Evolutionary conservation across 768 basidiomycete genomes (phyloP), one percentile per base, ranked within the genome.

Genomic region (Rhodotorula graminis): DNA sequence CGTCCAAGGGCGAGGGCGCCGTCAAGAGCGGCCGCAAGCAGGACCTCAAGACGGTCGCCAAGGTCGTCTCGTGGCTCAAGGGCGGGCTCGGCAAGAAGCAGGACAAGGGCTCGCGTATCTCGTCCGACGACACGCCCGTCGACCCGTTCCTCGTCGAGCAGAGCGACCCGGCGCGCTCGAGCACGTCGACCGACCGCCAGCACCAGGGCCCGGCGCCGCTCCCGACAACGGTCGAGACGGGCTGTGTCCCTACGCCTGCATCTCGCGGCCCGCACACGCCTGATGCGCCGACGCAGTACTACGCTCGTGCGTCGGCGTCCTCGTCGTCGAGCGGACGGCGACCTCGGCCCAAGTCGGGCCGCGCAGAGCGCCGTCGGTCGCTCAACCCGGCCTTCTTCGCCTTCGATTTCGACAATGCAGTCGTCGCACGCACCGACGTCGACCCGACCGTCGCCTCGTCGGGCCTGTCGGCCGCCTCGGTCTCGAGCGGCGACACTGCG

Each of bases 1-100:
- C 68, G 11, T 18, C 64, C 10, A 37, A 52, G 21, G 31, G 31
- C 46, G 23, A n/a, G n/a, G n/a, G n/a, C n/a, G n/a, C n/a, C 50
- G 25, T 23, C 50, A 25, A 55, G n/a, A n/a, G 53, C 14, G 53
- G 62, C 47, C 49, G 47, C 6, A 71, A 67, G 52, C 31, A 19
- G 27, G 53, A 72, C 53, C 59, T 55, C 63, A 72, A 69, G 49
- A 70, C 71, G 2, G 71, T 76, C 27, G 56, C 71, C 2, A 70
- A 69, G 37, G 70, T 75, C 37, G 78, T 75, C 27, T 75, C 75
- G 52, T 78, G 77, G 76, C 67, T 76, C 49, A 75, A 73, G 46
- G 64, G 70, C 37, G 74, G 66, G 15, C 65, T 67, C 37, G 61
- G 69, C 65, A 77, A 71, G 68, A 76, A 70, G 53, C 57, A 52